Evolutionary conservation across 2,329 filamentous ascomycete species (phyloP), one percentile per base, ranked within the genome.

Genomic region (Fusarium sp.): DNA sequence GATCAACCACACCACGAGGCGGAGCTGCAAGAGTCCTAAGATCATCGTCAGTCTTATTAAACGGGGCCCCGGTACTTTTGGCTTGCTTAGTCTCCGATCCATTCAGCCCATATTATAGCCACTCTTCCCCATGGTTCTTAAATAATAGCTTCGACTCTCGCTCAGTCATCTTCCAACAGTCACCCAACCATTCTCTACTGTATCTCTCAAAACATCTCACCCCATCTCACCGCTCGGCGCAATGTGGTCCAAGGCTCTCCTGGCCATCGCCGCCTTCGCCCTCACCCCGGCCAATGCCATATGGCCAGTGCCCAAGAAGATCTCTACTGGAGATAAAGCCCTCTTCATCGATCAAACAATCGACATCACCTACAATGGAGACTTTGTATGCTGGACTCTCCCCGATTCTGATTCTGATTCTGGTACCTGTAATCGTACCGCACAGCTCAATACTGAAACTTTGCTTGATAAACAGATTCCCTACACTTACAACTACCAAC

Each of bases 311-410:
- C 88, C 88, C 4, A 79, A 80, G 56, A 81, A 80, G 41, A 81
- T 86, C 56, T 83, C 81, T 46, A 86, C 83, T 18, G 88, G 88
- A 60, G 82, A 82, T 69, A 81, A 81, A 12, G 80, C 83, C 32
- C 78, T 90, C 66, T 88, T 85, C 78, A 86, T 90, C 73, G 80
- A 82, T 65, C 78, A 84, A 64, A 80, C 80, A 68, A 76, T 90
- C 61, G 74, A 80, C 16, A 81, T 90, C 62, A 88, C 85, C 41
- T 90, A 89, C 76, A 89, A 90, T 79, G 86, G 86, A 72, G 80
- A 79, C 76, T 76, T 75, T 78, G 87, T 89, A 88, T 76, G 86
- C 76, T 84, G 78, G 80, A 75, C 71, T 79, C 76, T 77, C 74
- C 74, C 71, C 41, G 63, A 72, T 72, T 72, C 70, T 50, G 59